Base-by-base conservation (phyloP, 2,329 filamentous ascomycete genomes). In the Chaetomium strumarium region DNA sequence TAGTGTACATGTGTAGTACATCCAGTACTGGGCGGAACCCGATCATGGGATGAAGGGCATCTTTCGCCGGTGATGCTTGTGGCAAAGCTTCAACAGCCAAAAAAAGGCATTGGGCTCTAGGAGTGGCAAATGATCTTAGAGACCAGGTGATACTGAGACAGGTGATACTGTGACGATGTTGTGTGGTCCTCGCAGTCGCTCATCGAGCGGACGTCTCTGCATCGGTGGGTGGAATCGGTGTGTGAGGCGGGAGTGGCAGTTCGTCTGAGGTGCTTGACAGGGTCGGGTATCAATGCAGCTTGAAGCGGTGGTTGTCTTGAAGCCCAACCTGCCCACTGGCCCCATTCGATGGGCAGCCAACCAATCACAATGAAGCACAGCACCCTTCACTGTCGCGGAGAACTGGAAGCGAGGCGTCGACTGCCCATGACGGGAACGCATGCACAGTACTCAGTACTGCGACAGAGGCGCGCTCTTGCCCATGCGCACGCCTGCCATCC, bases 221-320 rank as follows among this genome's bases (percentile, higher is more conserved):
- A 24, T 24, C 24, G 24, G 24, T 7, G 24, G n/a, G 24, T 24
- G 24, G 24, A 24, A 24, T 39, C 37, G 31, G 41, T 30, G 31
- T 39, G 29, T 51, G 51, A 44, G 51, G 48, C 46, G 36, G 44
- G 47, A 51, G 55, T 43, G 51, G 49, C 45, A 45, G 39, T 30
- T 42, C 48, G n/a, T 36, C 36, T 36, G 43, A 24, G n/a, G 44
- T 46, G 57, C 55, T 53, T 55, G 53, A 33, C 36, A 62, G 53
- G 38, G 67, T 75, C 71, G 72, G 72, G 72, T 71, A 73, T 65
- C 69, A 68, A 75, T 72, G 72, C 72, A 66, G 69, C 58, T 59
- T n/a, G 7, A 4, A 24, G 24, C 24, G 24, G 24, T 24, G n/a
- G 24, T 24, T 24, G 24, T 24, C 24, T 24, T 24, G 47, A 51